Conservation (phyloP, 73 alveolate species). For the Paramecium bursaria region DNA sequence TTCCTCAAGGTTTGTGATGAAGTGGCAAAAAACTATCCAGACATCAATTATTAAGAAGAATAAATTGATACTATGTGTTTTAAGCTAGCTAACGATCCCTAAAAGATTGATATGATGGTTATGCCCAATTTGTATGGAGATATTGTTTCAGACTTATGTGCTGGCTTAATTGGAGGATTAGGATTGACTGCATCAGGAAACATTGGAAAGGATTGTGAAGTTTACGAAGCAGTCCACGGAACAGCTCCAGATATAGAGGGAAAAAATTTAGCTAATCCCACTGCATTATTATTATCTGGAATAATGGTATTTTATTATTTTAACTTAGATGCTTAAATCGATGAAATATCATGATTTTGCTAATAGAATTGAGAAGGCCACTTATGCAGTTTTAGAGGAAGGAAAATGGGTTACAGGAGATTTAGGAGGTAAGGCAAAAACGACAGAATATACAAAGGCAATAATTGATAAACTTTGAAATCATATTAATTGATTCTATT, state of each 20-base stretch:
- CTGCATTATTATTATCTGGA: constrained; percentile 80
- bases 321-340: constrained; percentile 75
- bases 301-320: constrained; percentile 71
- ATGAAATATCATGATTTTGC: constrained; percentile 76
- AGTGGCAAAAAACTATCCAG: constrained; percentile 77
- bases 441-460: constrained; percentile 78
- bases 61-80: constrained; percentile 79
- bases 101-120: constrained; percentile 81
- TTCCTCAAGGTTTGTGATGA: constrained; percentile 77
- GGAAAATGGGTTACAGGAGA: constrained; percentile 77
- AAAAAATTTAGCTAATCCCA: constrained; percentile 83
- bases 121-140: constrained; percentile 90
- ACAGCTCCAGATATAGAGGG: constrained; percentile 92
- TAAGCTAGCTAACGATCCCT: constrained; percentile 75
- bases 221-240: constrained; percentile 89
- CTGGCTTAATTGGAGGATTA: constrained; percentile 87
- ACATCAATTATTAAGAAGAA: constrained; percentile 74
- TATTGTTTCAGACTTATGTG: constrained; percentile 84
- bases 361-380: constrained; percentile 75
- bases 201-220: constrained; percentile 79
- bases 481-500: constrained; percentile 31
- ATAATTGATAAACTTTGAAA: constrained; percentile 68
- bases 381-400: constrained; percentile 69
- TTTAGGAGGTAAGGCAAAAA: constrained; percentile 77
- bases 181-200: constrained; percentile 86